Conservation (phyloP, 2,329 filamentous ascomycete species). For the Ceratocystis lukuohia region DNA sequence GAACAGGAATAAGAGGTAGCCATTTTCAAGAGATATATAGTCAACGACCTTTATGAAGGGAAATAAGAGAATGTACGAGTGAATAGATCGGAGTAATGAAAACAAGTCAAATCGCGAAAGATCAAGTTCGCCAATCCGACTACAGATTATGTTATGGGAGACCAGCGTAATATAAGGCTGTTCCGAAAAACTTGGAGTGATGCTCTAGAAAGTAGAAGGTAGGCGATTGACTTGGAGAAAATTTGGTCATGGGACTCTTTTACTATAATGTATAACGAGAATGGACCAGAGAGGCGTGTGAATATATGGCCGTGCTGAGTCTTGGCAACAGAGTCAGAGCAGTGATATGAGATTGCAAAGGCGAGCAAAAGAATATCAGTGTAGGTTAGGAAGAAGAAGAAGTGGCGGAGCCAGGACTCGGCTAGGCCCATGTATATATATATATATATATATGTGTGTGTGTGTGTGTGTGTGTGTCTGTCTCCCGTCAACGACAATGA, state of each 20-base stretch:
- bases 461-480: not conserved
- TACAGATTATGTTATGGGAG: not conserved
- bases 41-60: not conserved
- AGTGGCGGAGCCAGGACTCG: not conserved
- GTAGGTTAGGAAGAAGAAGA: not conserved
- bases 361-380: no score
- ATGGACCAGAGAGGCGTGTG: not conserved
- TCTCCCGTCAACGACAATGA: not conserved
- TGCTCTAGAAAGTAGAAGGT: not conserved
- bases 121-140: not conserved
- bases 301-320: not conserved
- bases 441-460: not conserved
- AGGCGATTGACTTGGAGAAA: conserved; percentile 8
- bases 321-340: not conserved
- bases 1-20: conserved; percentile 15
- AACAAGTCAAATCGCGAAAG: not conserved
- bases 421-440: not conserved
- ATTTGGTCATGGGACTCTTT: conserved; percentile 4
- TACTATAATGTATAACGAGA: not conserved
- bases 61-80: not conserved
- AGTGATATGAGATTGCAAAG: not conserved
- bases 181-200: not conserved
- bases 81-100: not conserved
- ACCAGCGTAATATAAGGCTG: not conserved
- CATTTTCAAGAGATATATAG: not conserved